Base-by-base conservation (phyloP, 495 filamentous ascomycete species). In the Trichoderma gamsii region DNA sequence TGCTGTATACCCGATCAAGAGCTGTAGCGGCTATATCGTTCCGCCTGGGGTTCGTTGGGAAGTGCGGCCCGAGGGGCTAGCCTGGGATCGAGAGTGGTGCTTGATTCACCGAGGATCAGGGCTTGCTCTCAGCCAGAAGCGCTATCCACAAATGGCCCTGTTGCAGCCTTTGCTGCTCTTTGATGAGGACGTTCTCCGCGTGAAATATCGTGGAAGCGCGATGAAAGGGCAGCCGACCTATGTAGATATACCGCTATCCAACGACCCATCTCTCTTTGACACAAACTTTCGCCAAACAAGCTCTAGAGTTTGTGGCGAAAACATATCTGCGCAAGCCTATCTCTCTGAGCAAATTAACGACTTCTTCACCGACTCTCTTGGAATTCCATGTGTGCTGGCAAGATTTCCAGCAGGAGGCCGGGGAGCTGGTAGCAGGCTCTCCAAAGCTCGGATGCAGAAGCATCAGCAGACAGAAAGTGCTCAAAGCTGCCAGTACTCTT, bases 81-180 rank as follows among this genome's bases (percentile, higher is more conserved):
- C 88, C 21, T 97, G 93, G 93, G 93, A 97, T 75, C 80, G 93
- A 65, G 93, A 97, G 77, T 97, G 93, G 93, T 96, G 92, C 73
- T 77, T 97, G 18, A 84, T 97, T 18, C 92, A 96, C 74, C 86
- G 88, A 72, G 90, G 91, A 11, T 93, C 92, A 2, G 88, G 88
- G 0, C 85, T 85, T 63, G 90, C 88, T 0, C 77, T 97, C 64
- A 93, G 84, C 70, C 92, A 96, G 74, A 97, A 97, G 77, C 81
- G 85, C 67, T 87, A 96, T 73, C 91, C 91, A 3, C 83, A 81
- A 21, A 96, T 97, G 92, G 88, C 91, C 5, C 82, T 96, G 13
- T 84, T 97, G 51, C 81, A 84, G 46, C 92, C 93, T 4, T 73
- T 66, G 1, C 78, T 97, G 23, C 89, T 96, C 69, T 83, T 95